Evolutionary conservation across 2,329 filamentous ascomycete species (phyloP).

Genomic region (Aspergillus japonicus): DNA sequence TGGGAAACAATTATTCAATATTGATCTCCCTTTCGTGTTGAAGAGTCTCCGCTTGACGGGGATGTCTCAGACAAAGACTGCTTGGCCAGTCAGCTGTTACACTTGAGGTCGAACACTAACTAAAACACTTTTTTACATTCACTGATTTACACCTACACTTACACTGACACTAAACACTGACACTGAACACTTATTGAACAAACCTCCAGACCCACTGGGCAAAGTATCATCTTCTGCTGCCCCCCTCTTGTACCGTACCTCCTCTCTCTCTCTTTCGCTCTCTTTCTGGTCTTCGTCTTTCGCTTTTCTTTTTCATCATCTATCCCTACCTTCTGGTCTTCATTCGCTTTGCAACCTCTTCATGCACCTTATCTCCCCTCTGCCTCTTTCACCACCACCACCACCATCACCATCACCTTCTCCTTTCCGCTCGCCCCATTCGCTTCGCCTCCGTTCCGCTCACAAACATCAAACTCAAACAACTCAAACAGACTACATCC

Average conservation of each 20-base stretch:
- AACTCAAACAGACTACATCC: neutral
- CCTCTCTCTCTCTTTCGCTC: slow-evolving; percentile 16
- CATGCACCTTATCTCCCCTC: slow-evolving; percentile 10
- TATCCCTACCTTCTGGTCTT: slow-evolving; percentile 5
- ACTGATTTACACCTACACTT: neutral
- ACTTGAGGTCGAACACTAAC: neutral
- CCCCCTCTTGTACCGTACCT: neutral
- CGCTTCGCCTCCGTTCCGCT: neutral
- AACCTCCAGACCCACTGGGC: slow-evolving; percentile 8
- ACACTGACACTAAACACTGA: neutral
- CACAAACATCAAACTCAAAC: neutral
- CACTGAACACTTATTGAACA: neutral
- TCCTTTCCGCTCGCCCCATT: neutral
- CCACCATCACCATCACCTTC: neutral
- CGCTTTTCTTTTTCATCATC: slow-evolving; percentile 7
- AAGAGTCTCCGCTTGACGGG: neutral
- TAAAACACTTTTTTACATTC: slow-evolving; percentile 3
- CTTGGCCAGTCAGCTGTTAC: neutral
- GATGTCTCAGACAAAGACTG: neutral
- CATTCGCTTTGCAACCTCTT: slow-evolving; percentile 10
- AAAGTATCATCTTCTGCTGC: neutral
- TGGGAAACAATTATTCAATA: no score
- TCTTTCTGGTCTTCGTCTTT: slow-evolving; percentile 16
- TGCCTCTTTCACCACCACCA: neutral
- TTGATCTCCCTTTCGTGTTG: neutral